Conservation (phyloP, 345 rosid genomes). For the Cardiospermum halicacabum region DNA sequence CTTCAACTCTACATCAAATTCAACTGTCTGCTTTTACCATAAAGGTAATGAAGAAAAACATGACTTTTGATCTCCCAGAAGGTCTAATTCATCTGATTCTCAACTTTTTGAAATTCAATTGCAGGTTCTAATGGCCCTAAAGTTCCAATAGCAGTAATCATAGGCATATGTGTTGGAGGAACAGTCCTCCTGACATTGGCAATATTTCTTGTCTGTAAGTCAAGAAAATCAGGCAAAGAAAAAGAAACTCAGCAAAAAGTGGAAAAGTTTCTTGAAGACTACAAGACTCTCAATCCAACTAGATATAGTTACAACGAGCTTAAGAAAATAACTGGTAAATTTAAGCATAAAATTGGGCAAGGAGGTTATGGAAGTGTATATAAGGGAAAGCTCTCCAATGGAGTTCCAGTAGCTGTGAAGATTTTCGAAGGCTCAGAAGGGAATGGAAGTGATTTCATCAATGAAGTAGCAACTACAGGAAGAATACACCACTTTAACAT, state of each 20-base stretch:
- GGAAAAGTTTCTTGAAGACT: background rate
- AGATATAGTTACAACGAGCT: background rate
- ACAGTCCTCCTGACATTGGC: background rate
- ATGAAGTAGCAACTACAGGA: background rate
- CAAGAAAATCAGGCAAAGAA: background rate
- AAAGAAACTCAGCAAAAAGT: background rate
- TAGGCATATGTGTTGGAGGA: conserved; percentile 3
- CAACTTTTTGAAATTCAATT: background rate
- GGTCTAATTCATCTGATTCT: background rate
- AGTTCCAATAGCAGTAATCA: background rate
- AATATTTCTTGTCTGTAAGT: background rate
- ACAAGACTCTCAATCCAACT: background rate
- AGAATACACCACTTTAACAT: background rate
- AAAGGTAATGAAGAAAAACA: background rate
- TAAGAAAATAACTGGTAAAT: background rate
- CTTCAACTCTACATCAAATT: background rate
- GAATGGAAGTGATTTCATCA: background rate
- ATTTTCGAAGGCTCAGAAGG: background rate
- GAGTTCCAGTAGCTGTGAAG: background rate
- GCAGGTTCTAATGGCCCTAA: background rate
- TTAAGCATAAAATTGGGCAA: background rate
- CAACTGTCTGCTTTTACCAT: background rate
- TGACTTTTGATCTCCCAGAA: background rate
- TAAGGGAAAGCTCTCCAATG: conserved; percentile 1
- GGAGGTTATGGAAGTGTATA: conserved; percentile 5